phyloP scores from a whole-genome alignment of 345 rosid species.

The Citropsis articulata region DNA sequence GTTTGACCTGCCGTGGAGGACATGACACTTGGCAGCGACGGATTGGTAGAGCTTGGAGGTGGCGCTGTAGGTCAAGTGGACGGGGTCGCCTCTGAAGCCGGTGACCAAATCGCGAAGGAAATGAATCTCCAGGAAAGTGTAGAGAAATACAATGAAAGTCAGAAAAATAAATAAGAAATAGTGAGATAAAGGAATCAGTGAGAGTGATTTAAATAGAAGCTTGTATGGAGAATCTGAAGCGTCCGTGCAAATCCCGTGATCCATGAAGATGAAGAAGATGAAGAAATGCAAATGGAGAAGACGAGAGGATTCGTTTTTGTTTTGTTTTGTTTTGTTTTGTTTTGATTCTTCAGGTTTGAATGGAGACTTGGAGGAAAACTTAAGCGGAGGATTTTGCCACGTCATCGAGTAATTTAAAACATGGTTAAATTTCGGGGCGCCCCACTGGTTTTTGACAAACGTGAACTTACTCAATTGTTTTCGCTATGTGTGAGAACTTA shows the following conservation, averaged over 20 bases:
- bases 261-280: neutral
- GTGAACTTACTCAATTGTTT: too few relatives aligned
- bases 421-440: too few relatives aligned
- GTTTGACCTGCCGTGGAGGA: slow-evolving; percentile 32
- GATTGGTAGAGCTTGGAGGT: slow-evolving; percentile 36
- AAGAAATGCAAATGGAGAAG: neutral
- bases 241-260: neutral
- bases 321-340: neutral
- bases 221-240: slow-evolving; percentile 30
- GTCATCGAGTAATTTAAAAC: neutral
- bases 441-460: too few relatives aligned
- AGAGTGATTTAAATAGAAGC: slow-evolving; percentile 34
- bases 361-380: too few relatives aligned
- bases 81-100: slow-evolving; percentile 33
- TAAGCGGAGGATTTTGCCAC: neutral
- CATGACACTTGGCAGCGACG: slow-evolving; percentile 31
- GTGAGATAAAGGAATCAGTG: slow-evolving; percentile 33
- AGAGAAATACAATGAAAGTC: slow-evolving; percentile 18
- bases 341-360: too few relatives aligned
- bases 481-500: too few relatives aligned
- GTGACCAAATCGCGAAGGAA: slow-evolving; percentile 29
- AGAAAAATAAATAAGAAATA: slow-evolving; percentile 10
- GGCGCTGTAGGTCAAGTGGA: slow-evolving; percentile 22
- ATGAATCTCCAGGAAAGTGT: slow-evolving; percentile 39
- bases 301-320: neutral